A percentile compares a stretch with the other conserved stretches of the same genome.
These are phyloP conservation scores for Trifolium subterraneum DNA, from an alignment of 306 rosid species.

Conservation along the genomic window DNA sequence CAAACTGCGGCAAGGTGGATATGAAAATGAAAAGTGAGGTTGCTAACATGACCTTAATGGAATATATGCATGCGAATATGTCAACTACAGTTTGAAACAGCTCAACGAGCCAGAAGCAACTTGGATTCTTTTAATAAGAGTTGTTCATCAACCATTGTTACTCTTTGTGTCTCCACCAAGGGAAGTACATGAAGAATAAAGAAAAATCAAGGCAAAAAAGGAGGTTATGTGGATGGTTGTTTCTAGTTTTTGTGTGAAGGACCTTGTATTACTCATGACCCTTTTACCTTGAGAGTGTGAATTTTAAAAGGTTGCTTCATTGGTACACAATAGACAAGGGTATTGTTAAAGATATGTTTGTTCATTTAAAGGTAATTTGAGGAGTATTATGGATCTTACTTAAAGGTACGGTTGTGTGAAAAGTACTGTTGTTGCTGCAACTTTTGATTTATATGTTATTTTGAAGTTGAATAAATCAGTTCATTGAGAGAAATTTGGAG, in stretches of 20 bases:
- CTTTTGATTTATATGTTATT: neutral
- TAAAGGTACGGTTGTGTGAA: constrained; percentile 6
- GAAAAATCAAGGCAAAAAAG: neutral
- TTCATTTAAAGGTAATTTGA: constrained; percentile 32
- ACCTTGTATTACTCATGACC: constrained; percentile 19
- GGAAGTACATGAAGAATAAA: constrained; percentile 22
- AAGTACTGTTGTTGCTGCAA: neutral
- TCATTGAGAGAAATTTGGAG: neutral
- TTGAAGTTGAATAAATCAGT: neutral
- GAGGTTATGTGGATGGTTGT: constrained; percentile 34
- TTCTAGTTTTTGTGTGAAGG: constrained; percentile 30
- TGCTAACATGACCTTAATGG: constrained; percentile 26
- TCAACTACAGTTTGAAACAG: constrained; percentile 36
- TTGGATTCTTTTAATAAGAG: constrained; percentile 16
- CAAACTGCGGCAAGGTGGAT: neutral
- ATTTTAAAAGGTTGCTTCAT: constrained; percentile 19
- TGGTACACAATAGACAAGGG: constrained; percentile 33
- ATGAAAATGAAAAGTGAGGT: constrained; percentile 24
- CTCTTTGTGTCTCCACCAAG: constrained; percentile 28
- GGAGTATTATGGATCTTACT: constrained; percentile 29
- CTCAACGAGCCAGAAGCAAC: constrained; percentile 39
- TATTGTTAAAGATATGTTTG: constrained; percentile 29
- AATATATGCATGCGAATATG: constrained; percentile 17
- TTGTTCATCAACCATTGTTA: constrained; percentile 38
- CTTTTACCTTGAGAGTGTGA: constrained; percentile 32